Evolutionary conservation across 129 eudicot species (phyloP).

Genomic region (Pittosporum tobira): DNA sequence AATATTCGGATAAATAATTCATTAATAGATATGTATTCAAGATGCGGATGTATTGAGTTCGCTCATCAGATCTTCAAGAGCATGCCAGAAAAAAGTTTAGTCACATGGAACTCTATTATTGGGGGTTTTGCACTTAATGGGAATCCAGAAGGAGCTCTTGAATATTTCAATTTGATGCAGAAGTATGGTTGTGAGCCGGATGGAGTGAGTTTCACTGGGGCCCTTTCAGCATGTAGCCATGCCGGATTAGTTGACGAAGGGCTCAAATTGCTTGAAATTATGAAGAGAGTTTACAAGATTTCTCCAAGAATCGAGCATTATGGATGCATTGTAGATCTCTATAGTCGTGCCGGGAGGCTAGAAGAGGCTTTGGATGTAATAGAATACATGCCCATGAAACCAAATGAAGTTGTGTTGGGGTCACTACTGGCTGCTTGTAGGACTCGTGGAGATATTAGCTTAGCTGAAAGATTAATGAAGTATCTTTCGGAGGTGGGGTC

Average conservation of each 20-base stretch:
- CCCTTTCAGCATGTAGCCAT: conserved; percentile 55
- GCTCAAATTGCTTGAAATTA: conserved; percentile 22
- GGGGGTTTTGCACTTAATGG: conserved; percentile 54
- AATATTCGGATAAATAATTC: conserved; percentile 39
- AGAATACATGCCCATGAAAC: conserved; percentile 44
- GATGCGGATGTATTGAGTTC: conserved; percentile 50
- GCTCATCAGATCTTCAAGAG: conserved; percentile 32
- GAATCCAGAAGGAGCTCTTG: conserved; percentile 32
- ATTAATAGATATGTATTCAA: conserved; percentile 51
- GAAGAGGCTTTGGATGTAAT: conserved; percentile 36
- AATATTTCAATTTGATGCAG: conserved; percentile 34
- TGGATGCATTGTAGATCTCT: conserved; percentile 55
- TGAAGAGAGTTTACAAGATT: conserved; percentile 31
- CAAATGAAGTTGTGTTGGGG: conserved; percentile 49
- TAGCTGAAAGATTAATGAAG: conserved; percentile 43
- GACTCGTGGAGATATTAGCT: conserved; percentile 22
- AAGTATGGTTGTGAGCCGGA: conserved; percentile 43
- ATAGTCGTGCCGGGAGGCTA: conserved; percentile 46
- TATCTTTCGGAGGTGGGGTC: conserved; percentile 34
- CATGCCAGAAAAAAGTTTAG: conserved; percentile 37
- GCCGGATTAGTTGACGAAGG: conserved; percentile 43
- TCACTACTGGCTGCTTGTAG: conserved; percentile 53
- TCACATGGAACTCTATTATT: conserved; percentile 54
- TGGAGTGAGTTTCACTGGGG: conserved; percentile 56
- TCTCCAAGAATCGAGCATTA: conserved; percentile 55